Percentiles rank a stretch among this genome's conserved stretches.
Conservation (phyloP, 441 rosid species). For the Populus hybrid region DNA sequence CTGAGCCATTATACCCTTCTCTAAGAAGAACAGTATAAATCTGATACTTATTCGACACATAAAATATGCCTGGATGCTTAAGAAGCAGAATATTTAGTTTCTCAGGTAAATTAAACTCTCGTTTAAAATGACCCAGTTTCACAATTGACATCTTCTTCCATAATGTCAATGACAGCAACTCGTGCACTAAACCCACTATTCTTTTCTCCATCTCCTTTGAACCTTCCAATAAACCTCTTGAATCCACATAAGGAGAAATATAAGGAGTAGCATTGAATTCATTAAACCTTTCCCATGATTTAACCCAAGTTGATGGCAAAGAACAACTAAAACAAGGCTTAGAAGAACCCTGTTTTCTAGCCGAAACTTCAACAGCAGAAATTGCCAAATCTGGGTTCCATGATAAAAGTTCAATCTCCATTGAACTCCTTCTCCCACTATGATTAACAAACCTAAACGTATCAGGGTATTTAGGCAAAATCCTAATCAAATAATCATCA, state of each 20-base stretch:
- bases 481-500: background rate
- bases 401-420: constrained; percentile 41
- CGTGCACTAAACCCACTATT: constrained; percentile 67
- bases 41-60: constrained; percentile 80
- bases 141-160: constrained; percentile 83
- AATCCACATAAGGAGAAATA: constrained; percentile 61
- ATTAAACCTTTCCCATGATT: constrained; percentile 65
- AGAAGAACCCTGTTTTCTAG: constrained; percentile 38
- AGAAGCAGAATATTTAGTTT: constrained; percentile 71
- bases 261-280: constrained; percentile 74
- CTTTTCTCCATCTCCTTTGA: constrained; percentile 80
- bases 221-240: constrained; percentile 41
- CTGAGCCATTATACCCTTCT: constrained; percentile 75
- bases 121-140: constrained; percentile 78
- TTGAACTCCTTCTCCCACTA: background rate
- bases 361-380: constrained; percentile 66
- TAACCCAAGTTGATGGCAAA: constrained; percentile 76
- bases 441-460: background rate
- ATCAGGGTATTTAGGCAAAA: background rate
- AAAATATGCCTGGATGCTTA: constrained; percentile 80
- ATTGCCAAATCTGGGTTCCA: constrained; percentile 71
- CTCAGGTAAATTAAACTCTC: constrained; percentile 70
- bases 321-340: constrained; percentile 61
- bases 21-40: constrained; percentile 75
- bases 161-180: constrained; percentile 64